These are phyloP conservation scores for Celoporthe dispersa DNA, from an alignment of 2,329 filamentous ascomycete genomes.

Conservation along the genomic window DNA sequence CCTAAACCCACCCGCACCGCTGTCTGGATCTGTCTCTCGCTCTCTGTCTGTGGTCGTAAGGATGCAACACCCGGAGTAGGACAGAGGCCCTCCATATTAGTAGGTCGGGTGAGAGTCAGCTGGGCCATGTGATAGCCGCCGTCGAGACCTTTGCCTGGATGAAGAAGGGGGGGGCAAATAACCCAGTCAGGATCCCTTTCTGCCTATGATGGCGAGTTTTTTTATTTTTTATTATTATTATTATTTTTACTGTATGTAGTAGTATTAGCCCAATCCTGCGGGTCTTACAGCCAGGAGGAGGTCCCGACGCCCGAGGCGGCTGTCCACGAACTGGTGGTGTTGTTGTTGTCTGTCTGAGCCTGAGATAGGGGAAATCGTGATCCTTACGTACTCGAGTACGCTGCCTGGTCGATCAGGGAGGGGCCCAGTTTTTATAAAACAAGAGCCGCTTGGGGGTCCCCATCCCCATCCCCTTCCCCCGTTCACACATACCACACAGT, in stretches of 20 bases:
- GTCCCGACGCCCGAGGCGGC: not conserved
- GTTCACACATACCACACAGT: not conserved
- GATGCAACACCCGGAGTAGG: too few species aligned
- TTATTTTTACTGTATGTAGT: too few species aligned
- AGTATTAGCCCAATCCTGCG: not conserved
- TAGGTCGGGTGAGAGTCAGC: too few species aligned
- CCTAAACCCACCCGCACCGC: not conserved
- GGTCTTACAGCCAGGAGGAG: too few species aligned
- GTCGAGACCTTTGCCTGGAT: too few species aligned
- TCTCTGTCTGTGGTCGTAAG: not conserved
- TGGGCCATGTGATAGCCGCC: too few species aligned
- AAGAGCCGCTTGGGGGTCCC: conserved; percentile 15
- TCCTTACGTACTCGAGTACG: not conserved
- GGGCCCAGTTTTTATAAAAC: conserved; percentile 23
- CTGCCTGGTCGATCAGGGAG: conserved; percentile 18
- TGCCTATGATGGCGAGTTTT: not conserved
- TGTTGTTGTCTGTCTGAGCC: not conserved
- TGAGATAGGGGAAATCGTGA: conserved; percentile 3
- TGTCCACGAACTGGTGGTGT: not conserved
- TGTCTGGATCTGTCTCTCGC: not conserved
- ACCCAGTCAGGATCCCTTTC: not conserved
- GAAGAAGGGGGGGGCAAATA: not conserved
- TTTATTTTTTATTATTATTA: too few species aligned
- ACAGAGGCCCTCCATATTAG: too few species aligned
- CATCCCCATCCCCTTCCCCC: not conserved